Base-by-base conservation (phyloP, 805 yeast genomes). In the Komagataella ulmi region DNA sequence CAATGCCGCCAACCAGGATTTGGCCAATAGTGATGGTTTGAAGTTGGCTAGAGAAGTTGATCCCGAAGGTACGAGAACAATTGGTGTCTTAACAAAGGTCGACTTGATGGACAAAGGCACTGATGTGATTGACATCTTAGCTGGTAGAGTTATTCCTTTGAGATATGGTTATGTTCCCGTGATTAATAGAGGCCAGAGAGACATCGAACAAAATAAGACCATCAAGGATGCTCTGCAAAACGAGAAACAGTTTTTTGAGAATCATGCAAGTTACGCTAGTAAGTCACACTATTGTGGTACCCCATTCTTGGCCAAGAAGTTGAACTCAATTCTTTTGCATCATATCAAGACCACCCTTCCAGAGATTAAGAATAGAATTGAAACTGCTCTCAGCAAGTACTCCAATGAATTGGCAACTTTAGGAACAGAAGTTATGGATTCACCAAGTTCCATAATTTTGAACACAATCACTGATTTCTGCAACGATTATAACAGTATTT, bases 71-170 rank as follows among this genome's bases (percentile, higher is more conserved):
- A 69, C 82, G 47, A 80, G 99, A 72, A 93, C 99, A 24, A 86
- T 93, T 60, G 99, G 99, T 66, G 99, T 93, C 43, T 77, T 93
- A 59, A 93, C 98, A 17, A 93, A 93, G 68, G 85, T 93, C 52
- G 99, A 93, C 69, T 77, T 93, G 58, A 93, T 93, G 99, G 99
- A 93, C 66, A 83, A 87, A 60, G 99, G 99, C 53, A 93, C 99
- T 3, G 96, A 93, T 70, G 98, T 93, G 46, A 80, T 89, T 59
- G 99, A 93, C 65, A 90, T 93, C 60, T 74, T 93, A 55, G 91
- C 97, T 14, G 97, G 97, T 50, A 77, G 97, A 66, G 95, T 93
- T 49, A 90, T 93, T 62, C 97, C 97, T 12, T 77, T 93, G 61
- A 79, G 97, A 69, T 85, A 88, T 54, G 99, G 99, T 53, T 93